Percentiles rank a stretch among this genome's conserved stretches.
phyloP scores from a whole-genome alignment of 768 basidiomycete species.

The Coprinellus aureogranulatus region DNA sequence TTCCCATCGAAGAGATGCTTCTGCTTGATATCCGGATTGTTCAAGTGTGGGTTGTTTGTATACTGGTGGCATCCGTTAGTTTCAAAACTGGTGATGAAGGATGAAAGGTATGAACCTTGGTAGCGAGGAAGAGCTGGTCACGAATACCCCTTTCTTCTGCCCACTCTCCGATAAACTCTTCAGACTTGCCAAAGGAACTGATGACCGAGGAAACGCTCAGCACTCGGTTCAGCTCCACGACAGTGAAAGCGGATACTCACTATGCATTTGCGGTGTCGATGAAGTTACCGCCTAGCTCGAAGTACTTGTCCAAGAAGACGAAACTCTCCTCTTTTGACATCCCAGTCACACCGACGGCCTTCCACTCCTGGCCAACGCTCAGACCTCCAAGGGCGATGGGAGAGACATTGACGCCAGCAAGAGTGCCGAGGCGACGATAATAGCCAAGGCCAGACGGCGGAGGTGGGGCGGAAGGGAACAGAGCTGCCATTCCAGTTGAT shows the following conservation, averaged over 20 bases:
- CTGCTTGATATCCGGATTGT: conserved; percentile 22
- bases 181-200: conserved; percentile 26
- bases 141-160: conserved; percentile 40
- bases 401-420: conserved; percentile 38
- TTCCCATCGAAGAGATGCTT: conserved; percentile 38
- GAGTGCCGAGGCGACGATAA: neutral
- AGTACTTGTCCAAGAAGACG: conserved; percentile 41
- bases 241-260: conserved; percentile 24
- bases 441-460: neutral
- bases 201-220: no score
- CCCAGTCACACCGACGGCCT: conserved; percentile 19
- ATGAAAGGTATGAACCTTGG: no score
- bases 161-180: conserved; percentile 52
- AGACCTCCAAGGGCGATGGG: conserved; percentile 37
- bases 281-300: conserved; percentile 43
- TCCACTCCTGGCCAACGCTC: conserved; percentile 38
- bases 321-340: conserved; percentile 40
- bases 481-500: no score
- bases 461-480: neutral
- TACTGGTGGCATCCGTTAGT: no score
- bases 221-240: no score
- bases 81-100: no score
- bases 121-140: conserved; percentile 47
- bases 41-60: conserved; percentile 22
- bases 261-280: conserved; percentile 46